Conservation (phyloP, 495 filamentous ascomycete genomes). For the Paragyromitra xinjiangensis region DNA sequence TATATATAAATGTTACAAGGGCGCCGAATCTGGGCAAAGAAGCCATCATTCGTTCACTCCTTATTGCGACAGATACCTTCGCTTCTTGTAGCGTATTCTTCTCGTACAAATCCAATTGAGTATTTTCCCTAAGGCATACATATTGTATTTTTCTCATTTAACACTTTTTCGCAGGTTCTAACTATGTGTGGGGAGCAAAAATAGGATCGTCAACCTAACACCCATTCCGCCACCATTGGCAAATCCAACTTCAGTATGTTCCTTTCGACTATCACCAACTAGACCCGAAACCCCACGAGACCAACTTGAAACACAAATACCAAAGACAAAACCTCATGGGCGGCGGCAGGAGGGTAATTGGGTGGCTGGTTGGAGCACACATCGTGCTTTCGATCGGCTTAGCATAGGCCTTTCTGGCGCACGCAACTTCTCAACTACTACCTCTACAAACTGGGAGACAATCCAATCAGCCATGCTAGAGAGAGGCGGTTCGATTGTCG, state of each 20-base stretch:
- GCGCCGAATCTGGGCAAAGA: constrained; percentile 11
- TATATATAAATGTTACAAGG: constrained; percentile 35
- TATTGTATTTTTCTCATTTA: constrained; percentile 20
- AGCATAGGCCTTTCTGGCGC: not conserved
- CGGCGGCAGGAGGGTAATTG: not conserved
- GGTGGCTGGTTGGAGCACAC: not conserved
- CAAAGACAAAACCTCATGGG: not conserved
- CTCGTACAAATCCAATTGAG: constrained; percentile 5
- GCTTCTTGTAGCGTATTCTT: constrained; percentile 5
- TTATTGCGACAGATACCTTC: constrained; percentile 6
- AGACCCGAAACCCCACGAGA: not conserved
- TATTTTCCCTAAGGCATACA: constrained; percentile 20
- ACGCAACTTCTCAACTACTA: constrained; percentile 15
- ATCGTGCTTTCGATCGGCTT: not conserved
- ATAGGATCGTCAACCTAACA: constrained; percentile 5
- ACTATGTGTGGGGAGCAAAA: not conserved
- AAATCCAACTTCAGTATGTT: not conserved
- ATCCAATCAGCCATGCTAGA: not conserved
- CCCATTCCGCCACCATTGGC: not conserved
- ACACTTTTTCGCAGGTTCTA: not conserved
- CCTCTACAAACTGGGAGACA: not conserved
- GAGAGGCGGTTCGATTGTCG: not conserved
- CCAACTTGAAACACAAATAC: not conserved
- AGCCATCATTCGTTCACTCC: constrained; percentile 7
- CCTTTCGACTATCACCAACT: not conserved